A percentile compares a stretch with the other conserved stretches of the same genome.
Evolutionary conservation across 2,329 filamentous ascomycete species (phyloP).

Genomic region (Endothia cerciana): DNA sequence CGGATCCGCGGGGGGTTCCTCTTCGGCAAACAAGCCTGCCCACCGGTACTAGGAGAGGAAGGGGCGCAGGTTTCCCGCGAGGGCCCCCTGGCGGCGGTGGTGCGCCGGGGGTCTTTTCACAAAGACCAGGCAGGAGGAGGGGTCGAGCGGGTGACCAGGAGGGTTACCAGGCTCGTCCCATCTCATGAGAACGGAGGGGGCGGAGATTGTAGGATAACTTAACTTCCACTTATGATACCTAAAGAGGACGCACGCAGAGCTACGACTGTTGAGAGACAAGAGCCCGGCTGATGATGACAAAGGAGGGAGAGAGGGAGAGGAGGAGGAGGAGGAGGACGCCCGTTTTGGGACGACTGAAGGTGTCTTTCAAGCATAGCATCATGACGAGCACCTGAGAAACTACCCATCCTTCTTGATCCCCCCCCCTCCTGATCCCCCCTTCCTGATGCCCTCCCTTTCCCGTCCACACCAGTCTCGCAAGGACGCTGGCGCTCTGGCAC

Average conservation of each 20-base stretch:
- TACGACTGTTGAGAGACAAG: too few relatives aligned
- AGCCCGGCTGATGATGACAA: neutral
- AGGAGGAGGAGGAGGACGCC: neutral
- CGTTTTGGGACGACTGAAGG: neutral
- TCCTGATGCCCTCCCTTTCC: too few relatives aligned
- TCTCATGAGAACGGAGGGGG: too few relatives aligned
- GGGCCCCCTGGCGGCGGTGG: neutral
- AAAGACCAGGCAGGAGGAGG: neutral
- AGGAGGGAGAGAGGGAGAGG: neutral
- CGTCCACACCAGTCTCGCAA: too few relatives aligned
- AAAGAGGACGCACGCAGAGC: too few relatives aligned
- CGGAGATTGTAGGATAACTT: too few relatives aligned
- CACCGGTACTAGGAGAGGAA: conserved; percentile 30
- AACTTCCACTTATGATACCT: too few relatives aligned
- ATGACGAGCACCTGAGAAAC: neutral
- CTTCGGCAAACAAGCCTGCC: conserved; percentile 29
- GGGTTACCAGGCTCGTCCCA: too few relatives aligned
- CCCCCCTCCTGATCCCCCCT: too few relatives aligned
- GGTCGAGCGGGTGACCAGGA: too few relatives aligned
- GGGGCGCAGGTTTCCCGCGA: conserved; percentile 6
- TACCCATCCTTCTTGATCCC: too few relatives aligned
- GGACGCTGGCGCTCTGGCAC: too few relatives aligned
- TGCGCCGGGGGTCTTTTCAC: neutral
- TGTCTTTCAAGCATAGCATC: neutral
- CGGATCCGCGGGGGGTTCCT: conserved; percentile 6